phyloP scores from a whole-genome alignment of 2,329 filamentous ascomycete species.

The Grosmannia serpens region DNA sequence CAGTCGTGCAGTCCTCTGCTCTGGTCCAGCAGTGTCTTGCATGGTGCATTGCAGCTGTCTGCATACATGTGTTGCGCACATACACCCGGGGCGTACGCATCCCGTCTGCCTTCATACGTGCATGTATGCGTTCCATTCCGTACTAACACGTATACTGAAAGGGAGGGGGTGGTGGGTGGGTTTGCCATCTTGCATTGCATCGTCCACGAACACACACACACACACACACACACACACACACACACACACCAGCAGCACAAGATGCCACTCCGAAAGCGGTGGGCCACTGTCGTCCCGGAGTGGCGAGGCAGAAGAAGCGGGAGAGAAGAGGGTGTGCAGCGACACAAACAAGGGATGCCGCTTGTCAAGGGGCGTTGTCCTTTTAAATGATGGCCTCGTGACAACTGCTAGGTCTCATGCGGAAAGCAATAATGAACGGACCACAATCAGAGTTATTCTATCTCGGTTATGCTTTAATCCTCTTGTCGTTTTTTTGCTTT shows the following conservation, averaged over 20 bases:
- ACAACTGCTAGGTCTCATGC: too few relatives aligned
- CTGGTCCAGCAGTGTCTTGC: too few relatives aligned
- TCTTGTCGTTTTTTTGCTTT: neutral
- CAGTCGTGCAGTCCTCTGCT: too few relatives aligned
- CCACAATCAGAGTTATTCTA: neutral
- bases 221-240: too few relatives aligned
- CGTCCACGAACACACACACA: neutral
- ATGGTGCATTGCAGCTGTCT: too few relatives aligned
- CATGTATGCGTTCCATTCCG: neutral
- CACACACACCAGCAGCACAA: neutral
- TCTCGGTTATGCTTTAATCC: neutral
- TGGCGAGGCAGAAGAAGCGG: neutral
- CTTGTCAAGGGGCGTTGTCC: too few relatives aligned
- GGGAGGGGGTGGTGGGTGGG: too few relatives aligned
- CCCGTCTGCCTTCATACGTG: too few relatives aligned
- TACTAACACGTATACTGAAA: neutral
- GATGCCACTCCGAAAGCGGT: neutral
- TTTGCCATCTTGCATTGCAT: neutral
- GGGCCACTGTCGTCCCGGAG: neutral
- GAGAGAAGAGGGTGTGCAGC: neutral
- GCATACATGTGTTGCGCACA: too few relatives aligned
- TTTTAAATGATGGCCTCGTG: too few relatives aligned
- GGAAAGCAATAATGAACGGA: too few relatives aligned
- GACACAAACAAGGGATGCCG: neutral
- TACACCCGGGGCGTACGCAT: too few relatives aligned